Percentiles rank a stretch among this genome's conserved stretches.
Conservation (phyloP, 2,329 filamentous ascomycete genomes). For the Talaromyces marneffei region DNA sequence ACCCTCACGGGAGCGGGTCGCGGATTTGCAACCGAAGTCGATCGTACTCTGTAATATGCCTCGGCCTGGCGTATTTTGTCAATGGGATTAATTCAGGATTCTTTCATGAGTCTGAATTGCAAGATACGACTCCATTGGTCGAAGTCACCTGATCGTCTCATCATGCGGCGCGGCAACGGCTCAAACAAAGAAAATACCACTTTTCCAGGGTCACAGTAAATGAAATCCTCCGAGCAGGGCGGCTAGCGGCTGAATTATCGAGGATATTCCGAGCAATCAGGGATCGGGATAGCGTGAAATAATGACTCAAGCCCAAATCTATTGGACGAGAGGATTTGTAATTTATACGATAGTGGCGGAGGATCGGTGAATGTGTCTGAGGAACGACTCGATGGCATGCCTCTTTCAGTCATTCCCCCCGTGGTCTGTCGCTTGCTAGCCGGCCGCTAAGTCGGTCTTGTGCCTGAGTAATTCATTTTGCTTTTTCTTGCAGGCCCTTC, state of each 20-base stretch:
- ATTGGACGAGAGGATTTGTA: constrained; percentile 1
- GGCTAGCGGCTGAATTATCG: constrained; percentile 12
- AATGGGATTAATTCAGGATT: neutral
- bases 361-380: neutral
- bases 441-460: neutral
- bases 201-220: neutral
- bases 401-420: neutral
- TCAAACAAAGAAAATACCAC: constrained; percentile 8
- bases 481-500: neutral
- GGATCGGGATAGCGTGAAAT: neutral
- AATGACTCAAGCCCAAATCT: neutral
- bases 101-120: neutral
- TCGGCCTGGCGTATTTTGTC: constrained; percentile 1
- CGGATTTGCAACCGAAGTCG: neutral
- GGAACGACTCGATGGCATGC: neutral
- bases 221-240: constrained; percentile 10
- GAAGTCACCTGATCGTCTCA: constrained; percentile 10
- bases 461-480: neutral
- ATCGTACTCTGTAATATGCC: too few species aligned
- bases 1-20: constrained; percentile 1
- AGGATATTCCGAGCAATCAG: constrained; percentile 1
- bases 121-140: neutral
- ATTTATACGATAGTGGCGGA: neutral
- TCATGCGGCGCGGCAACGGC: constrained; percentile 14
- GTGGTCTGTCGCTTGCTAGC: neutral